These are phyloP conservation scores for Aegilops tauschii DNA, from an alignment of 176 grass and related monocot genomes.

Conservation along the genomic window DNA sequence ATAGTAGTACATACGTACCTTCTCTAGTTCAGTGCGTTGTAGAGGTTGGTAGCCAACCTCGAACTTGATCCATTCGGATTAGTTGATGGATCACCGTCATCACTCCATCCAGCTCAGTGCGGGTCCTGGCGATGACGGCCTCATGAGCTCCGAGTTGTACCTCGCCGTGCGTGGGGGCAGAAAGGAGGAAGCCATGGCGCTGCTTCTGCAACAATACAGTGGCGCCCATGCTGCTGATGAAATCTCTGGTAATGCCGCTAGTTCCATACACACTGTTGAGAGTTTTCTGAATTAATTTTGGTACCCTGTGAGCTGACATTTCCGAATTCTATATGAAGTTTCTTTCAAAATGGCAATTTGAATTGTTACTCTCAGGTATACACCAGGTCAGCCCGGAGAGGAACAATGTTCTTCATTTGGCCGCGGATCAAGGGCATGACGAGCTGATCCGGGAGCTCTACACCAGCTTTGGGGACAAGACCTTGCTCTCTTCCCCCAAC, in stretches of 20 bases:
- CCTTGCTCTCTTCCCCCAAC: neutral
- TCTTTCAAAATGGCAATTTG: neutral
- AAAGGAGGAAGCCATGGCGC: neutral
- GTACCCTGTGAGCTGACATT: no score
- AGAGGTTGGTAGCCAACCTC: neutral
- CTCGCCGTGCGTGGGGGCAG: neutral
- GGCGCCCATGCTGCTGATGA: neutral
- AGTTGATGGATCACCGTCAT: neutral
- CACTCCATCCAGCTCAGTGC: neutral
- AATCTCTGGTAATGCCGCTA: neutral
- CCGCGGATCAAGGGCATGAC: neutral
- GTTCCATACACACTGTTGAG: neutral
- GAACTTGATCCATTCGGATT: neutral
- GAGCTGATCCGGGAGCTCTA: constrained; percentile 16
- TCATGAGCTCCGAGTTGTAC: neutral
- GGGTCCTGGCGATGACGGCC: neutral
- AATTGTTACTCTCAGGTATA: neutral
- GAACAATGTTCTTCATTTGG: neutral
- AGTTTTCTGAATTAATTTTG: no score
- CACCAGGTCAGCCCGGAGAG: neutral
- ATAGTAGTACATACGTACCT: neutral
- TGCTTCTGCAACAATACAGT: neutral
- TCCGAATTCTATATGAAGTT: no score
- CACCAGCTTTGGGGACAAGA: neutral
- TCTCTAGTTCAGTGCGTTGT: neutral